Base-by-base conservation (phyloP, 2,329 filamentous ascomycete genomes). In the Fusarium sambucinum region DNA sequence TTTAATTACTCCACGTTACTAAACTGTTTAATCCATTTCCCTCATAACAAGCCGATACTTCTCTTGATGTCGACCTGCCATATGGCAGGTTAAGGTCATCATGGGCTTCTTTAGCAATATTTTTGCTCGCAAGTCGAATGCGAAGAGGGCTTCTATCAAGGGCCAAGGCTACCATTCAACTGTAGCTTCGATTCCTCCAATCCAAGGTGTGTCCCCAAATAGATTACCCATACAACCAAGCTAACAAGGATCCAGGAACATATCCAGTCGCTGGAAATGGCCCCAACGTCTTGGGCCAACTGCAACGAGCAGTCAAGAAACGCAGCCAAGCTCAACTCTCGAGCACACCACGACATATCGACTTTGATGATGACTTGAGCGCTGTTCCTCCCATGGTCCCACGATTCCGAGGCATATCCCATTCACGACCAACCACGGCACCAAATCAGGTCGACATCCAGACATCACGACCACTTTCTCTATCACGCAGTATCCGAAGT, bases 21-120 rank as follows among this genome's bases (percentile, higher is more conserved):
- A 30, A 51, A 17, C n/a, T 46, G 32, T 41, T 37, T 9, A 19
- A 25, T n/a, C 9, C 14, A 23, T 9, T n/a, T 19, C 4, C 14
- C 5, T 25, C 35, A 14, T 30, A 35, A 45, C 14, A 29, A 45
- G 45, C 47, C 23, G 29, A 9, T 16, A 19, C 17, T 23, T 53
- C n/a, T 40, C n/a, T 37, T 38, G 50, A 32, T 35, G 47, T 41
- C 46, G 30, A 33, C 41, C 58, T 51, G 53, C 63, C 59, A 50
- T 29, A 71, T 73, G 71, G 72, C 72, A 63, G 61, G 58, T 6
- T 38, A 45, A 60, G 58, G 52, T 47, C 38, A 61, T 68, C 59
- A 75, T 75, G 73, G 73, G 73, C 45, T 70, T 75, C 50, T 71
- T 75, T 40, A 75, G 67, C 59, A 74, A 56, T 55, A 64, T 75